Evolutionary conservation across 1,284 basidiomycete genomes (phyloP).

Genomic region (Coniophora puteana): DNA sequence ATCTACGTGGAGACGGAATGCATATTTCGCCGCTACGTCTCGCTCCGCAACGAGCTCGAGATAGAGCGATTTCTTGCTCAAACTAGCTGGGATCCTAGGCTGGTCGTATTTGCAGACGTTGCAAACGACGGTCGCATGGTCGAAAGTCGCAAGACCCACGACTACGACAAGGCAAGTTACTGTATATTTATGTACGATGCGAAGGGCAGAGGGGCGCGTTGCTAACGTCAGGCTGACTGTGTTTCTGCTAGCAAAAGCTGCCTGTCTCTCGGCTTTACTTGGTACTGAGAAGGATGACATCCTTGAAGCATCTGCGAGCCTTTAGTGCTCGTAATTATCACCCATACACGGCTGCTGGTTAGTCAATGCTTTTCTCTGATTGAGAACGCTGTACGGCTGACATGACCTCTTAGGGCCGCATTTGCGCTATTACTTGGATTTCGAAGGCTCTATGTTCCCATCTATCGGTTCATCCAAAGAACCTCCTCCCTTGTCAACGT

Average conservation of each 20-base stretch:
- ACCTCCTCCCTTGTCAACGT: constrained; percentile 22
- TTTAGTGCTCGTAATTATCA: constrained; percentile 28
- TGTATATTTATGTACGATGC: constrained; percentile 7
- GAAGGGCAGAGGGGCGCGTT: background rate
- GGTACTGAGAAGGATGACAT: constrained; percentile 28
- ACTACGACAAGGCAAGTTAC: constrained; percentile 15
- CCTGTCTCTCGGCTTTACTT: constrained; percentile 31
- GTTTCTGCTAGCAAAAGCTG: constrained; percentile 4
- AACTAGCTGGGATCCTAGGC: constrained; percentile 17
- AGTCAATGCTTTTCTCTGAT: constrained; percentile 3
- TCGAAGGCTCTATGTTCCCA: constrained; percentile 39
- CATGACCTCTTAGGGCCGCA: constrained; percentile 14
- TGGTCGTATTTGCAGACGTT: constrained; percentile 33
- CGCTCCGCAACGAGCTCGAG: constrained; percentile 36
- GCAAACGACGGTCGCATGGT: constrained; percentile 38
- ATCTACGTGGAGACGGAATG: constrained; percentile 27
- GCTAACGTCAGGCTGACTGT: background rate
- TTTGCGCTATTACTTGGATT: constrained; percentile 27
- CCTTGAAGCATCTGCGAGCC: constrained; percentile 31
- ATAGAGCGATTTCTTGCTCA: constrained; percentile 27
- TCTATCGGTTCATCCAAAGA: background rate
- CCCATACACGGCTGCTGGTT: constrained; percentile 17
- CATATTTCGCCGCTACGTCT: constrained; percentile 31
- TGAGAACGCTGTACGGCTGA: constrained; percentile 2
- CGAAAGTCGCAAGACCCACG: constrained; percentile 11